Evolutionary conservation across 768 basidiomycete species (phyloP).

Genomic region (Trichaptum fuscoviolaceum): DNA sequence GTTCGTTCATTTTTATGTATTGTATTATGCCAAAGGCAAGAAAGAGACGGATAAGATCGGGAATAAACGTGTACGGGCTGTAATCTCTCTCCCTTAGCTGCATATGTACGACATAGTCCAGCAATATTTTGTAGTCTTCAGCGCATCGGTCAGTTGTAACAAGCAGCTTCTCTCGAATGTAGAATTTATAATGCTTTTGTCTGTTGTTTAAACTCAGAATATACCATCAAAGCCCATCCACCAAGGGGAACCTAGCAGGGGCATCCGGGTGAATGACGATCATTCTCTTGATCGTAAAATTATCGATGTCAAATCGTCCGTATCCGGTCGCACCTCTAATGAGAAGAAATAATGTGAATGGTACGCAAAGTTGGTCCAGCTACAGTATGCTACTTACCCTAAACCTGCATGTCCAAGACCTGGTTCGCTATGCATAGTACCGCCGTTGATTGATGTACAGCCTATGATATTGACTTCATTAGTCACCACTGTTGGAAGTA

Average conservation of each 20-base stretch:
- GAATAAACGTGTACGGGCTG: not conserved
- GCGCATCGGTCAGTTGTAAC: not conserved
- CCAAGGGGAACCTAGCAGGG: not conserved
- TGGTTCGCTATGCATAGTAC: constrained; percentile 42
- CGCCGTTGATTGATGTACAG: constrained; percentile 49
- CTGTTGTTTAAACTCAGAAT: not conserved
- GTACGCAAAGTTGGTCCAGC: not conserved
- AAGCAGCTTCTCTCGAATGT: not conserved
- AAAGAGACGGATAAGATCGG: not conserved
- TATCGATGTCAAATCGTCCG: constrained; percentile 46
- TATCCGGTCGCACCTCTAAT: constrained; percentile 37
- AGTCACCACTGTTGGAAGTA: not conserved
- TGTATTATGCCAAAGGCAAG: not conserved
- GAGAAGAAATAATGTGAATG: not conserved
- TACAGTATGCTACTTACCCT: constrained; percentile 31
- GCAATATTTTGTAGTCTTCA: not conserved
- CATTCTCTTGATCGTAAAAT: constrained; percentile 43
- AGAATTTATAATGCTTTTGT: not conserved
- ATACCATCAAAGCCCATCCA: not conserved
- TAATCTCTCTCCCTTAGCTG: not conserved
- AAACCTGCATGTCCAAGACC: constrained; percentile 35
- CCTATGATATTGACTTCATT: constrained; percentile 28
- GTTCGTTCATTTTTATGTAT: not conserved
- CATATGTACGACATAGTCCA: not conserved
- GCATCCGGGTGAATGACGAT: constrained; percentile 34